phyloP scores from a whole-genome alignment of 176 grass and related monocot species.

The maize (Zea mays) region Zm-B73-REFERENCE-NAM-5.0 NC_050099.1:165022001-165022500 shows the following conservation, averaged over 20 bases:
- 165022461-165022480: conserved; percentile 24
- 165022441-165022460: conserved; percentile 30
- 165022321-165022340: conserved; percentile 25
- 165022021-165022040: no score
- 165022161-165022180: no score
- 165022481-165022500: neutral
- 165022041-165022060: no score
- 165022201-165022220: no score
- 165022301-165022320: conserved; percentile 27
- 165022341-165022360: conserved; percentile 20
- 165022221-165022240: no score
- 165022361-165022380: conserved; percentile 24
- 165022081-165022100: no score
- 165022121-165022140: no score
- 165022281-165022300: neutral
- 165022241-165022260: neutral
- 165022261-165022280: neutral
- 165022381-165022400: conserved; percentile 31
- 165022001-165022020: no score
- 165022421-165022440: conserved; percentile 29
- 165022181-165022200: no score
- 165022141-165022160: no score
- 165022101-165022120: no score
- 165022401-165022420: conserved; percentile 21
- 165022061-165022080: no score